phyloP scores from a whole-genome alignment of 208 protist species.

The Borovskyia barvae region DNA sequence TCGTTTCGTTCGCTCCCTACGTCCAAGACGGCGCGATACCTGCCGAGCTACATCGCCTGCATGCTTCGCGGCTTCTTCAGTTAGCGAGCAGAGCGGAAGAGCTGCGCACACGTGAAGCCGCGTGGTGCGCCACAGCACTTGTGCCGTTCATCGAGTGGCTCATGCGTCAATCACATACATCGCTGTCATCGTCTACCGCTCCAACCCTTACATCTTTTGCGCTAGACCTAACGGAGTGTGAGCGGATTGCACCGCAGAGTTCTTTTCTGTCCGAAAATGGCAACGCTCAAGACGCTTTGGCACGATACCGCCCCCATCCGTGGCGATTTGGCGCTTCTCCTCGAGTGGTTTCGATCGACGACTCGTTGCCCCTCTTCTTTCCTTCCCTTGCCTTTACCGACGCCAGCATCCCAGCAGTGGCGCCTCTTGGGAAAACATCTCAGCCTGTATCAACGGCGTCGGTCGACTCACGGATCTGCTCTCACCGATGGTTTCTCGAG shows the following conservation, averaged over 20 bases:
- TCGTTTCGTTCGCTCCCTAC: not conserved
- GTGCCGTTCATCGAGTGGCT: constrained; percentile 23
- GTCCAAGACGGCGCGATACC: not conserved
- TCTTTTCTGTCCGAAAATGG: not conserved
- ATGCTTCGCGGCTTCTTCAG: not conserved
- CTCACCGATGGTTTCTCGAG: constrained; percentile 60
- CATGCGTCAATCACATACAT: not conserved
- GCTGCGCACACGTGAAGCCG: constrained; percentile 16
- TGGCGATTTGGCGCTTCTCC: no score
- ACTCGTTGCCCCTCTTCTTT: constrained; percentile 18
- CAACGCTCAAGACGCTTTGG: not conserved
- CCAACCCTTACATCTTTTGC: not conserved
- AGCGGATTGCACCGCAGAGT: not conserved
- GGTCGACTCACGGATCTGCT: no score
- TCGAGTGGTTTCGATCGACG: no score
- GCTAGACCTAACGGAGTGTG: constrained; percentile 8
- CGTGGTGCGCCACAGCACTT: constrained; percentile 32
- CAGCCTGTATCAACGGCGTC: no score
- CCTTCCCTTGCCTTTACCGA: constrained; percentile 3
- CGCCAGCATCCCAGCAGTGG: not conserved
- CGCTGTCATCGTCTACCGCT: not conserved
- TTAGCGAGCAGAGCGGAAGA: constrained; percentile 6
- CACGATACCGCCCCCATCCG: no score
- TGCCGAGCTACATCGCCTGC: not conserved
- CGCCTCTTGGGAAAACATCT: no score